Percentiles rank a stretch among this genome's conserved stretches.
Conservation (phyloP, 352 stramenopile species). For the Phytopythium montanum region DNA sequence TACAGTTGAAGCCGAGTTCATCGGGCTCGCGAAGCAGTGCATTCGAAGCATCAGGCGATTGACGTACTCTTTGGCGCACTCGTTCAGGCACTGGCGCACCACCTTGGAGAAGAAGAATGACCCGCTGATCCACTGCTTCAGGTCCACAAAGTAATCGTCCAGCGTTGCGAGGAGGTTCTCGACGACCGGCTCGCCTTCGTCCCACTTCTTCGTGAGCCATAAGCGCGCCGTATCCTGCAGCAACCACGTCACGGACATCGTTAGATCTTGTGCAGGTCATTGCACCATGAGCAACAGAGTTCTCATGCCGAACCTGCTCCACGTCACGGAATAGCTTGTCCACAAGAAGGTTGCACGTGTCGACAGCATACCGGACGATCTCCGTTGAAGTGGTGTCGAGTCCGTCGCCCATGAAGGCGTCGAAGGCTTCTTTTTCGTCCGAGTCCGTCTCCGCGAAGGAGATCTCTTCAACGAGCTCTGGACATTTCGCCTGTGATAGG, state of each 20-base stretch:
- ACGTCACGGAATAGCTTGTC: slow-evolving; percentile 79
- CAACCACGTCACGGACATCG: background rate
- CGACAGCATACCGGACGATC: slow-evolving; percentile 71
- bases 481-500: slow-evolving; percentile 57
- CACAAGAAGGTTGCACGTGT: slow-evolving; percentile 61
- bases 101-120: slow-evolving; percentile 87
- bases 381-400: slow-evolving; percentile 76
- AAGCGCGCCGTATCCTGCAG: slow-evolving; percentile 58
- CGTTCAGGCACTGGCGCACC: slow-evolving; percentile 64
- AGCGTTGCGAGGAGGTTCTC: slow-evolving; percentile 73
- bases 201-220: slow-evolving; percentile 85
- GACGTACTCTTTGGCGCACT: slow-evolving; percentile 60
- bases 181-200: slow-evolving; percentile 69
- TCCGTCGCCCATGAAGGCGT: slow-evolving; percentile 68
- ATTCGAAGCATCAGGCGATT: slow-evolving; percentile 58
- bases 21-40: slow-evolving; percentile 46
- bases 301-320: slow-evolving; percentile 41
- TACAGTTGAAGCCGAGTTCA: slow-evolving; percentile 31
- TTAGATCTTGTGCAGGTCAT: background rate
- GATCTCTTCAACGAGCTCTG: slow-evolving; percentile 79
- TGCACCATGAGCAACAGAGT: background rate
- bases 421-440: slow-evolving; percentile 75
- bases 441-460: slow-evolving; percentile 71
- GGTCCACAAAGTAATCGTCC: slow-evolving; percentile 72
- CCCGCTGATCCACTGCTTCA: slow-evolving; percentile 71